Percentiles rank a stretch among this genome's conserved stretches.
Conservation (phyloP, 805 yeast species). For the Zygosaccharomyces pseudorouxii region DNA sequence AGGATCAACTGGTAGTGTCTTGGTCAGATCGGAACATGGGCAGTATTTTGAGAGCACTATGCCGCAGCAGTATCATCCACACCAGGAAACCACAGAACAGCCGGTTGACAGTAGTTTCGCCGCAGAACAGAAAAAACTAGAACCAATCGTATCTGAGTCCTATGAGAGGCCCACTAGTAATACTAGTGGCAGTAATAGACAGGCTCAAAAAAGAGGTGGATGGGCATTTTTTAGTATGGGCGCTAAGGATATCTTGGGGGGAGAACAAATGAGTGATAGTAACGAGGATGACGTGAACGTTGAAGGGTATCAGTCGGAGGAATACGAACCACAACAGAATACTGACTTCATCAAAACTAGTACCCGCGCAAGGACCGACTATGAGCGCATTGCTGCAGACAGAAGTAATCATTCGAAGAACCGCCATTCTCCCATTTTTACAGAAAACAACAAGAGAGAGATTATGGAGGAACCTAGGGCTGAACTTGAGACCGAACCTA, state of each 20-base stretch:
- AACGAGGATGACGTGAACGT: not conserved
- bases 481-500: not conserved
- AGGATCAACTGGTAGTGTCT: constrained; percentile 16
- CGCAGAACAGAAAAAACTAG: not conserved
- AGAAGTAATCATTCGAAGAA: constrained; percentile 36
- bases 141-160: not conserved
- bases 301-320: not conserved
- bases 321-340: not conserved
- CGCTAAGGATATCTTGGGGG: constrained; percentile 6
- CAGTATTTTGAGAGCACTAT: constrained; percentile 3
- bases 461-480: not conserved
- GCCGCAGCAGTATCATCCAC: not conserved
- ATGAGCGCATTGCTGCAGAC: constrained; percentile 11
- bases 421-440: constrained; percentile 32
- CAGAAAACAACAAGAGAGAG: constrained; percentile 4
- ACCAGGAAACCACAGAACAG: not conserved
- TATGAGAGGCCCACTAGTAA: not conserved
- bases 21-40: constrained; percentile 9
- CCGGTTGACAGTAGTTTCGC: not conserved
- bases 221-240: constrained; percentile 20
- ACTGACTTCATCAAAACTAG: constrained; percentile 14
- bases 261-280: constrained; percentile 8
- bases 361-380: constrained; percentile 6
- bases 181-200: constrained; percentile 4
- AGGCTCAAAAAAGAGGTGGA: constrained; percentile 15